Percentiles rank a stretch among this genome's conserved stretches.
phyloP scores from a whole-genome alignment of 1,284 basidiomycete species.

The Phlebopus sp. region DNA sequence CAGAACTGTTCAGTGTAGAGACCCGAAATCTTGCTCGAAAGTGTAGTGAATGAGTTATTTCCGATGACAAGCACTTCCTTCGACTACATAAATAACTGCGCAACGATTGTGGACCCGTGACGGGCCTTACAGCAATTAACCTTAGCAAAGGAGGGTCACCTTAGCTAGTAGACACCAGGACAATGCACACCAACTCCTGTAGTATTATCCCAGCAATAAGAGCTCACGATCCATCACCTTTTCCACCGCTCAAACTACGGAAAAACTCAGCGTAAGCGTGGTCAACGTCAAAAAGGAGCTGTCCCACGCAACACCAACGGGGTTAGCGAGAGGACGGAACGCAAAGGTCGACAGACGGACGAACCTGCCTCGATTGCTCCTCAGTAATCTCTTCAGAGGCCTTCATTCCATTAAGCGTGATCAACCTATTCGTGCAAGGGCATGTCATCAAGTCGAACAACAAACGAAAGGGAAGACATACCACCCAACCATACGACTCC shows the following conservation, averaged over 20 bases:
- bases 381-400: conserved; percentile 96
- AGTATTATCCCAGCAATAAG: no score
- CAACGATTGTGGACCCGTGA: no score
- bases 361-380: conserved; percentile 90
- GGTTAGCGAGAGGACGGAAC: neutral
- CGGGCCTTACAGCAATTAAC: no score
- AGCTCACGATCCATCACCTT: conserved; percentile 26
- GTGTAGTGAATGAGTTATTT: no score
- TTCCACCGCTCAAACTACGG: conserved; percentile 65
- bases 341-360: conserved; percentile 17
- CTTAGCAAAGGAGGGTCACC: no score
- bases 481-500: conserved; percentile 93
- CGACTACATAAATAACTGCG: no score
- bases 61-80: no score
- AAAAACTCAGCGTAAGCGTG: conserved; percentile 97
- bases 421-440: conserved; percentile 62
- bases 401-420: conserved; percentile 95
- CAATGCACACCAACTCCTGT: no score
- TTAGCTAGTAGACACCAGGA: no score
- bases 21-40: no score
- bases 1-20: no score
- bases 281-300: conserved; percentile 96
- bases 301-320: neutral
- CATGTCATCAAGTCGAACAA: neutral
- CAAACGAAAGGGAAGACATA: conserved; percentile 35